Evolutionary conservation across 805 yeast species (phyloP).

Genomic region (Candida boleticola): DNA sequence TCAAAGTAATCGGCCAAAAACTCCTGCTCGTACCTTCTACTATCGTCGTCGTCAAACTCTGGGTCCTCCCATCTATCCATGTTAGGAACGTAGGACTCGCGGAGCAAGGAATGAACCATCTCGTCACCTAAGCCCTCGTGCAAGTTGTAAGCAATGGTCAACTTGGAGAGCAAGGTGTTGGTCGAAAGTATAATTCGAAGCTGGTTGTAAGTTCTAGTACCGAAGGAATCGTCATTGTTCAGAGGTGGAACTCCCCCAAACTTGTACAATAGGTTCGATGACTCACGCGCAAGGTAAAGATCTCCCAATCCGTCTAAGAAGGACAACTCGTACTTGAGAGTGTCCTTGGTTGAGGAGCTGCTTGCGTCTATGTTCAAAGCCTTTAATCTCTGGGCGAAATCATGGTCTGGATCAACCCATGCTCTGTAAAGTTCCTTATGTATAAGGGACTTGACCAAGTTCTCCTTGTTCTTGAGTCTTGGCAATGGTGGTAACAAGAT

Average conservation of each 20-base stretch:
- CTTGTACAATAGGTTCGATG: constrained; percentile 32
- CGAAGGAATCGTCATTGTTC: constrained; percentile 16
- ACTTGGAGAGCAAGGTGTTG: constrained; percentile 34
- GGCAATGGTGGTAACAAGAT: constrained; percentile 37
- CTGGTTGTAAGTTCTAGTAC: constrained; percentile 25
- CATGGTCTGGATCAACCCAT: constrained; percentile 25
- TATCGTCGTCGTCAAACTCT: constrained; percentile 11
- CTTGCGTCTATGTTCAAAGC: constrained; percentile 18
- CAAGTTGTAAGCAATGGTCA: constrained; percentile 34
- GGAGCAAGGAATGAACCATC: constrained; percentile 18
- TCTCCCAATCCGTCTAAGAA: constrained; percentile 43
- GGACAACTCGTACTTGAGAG: constrained; percentile 33
- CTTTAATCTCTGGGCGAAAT: constrained; percentile 20
- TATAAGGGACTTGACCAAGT: constrained; percentile 33
- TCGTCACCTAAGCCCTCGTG: constrained; percentile 34
- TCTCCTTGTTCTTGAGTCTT: constrained; percentile 22
- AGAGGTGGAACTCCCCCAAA: constrained; percentile 16
- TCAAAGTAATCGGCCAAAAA: constrained; percentile 43
- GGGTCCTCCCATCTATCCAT: constrained; percentile 12
- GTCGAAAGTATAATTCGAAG: constrained; percentile 35
- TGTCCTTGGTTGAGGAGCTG: constrained; percentile 14
- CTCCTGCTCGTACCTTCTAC: constrained; percentile 35
- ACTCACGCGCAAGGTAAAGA: constrained; percentile 35
- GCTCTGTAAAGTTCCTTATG: constrained; percentile 38
- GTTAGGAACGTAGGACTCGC: constrained; percentile 27